Conservation (phyloP, 2,329 filamentous ascomycete genomes). For the Lasiodiplodia sp. region DNA sequence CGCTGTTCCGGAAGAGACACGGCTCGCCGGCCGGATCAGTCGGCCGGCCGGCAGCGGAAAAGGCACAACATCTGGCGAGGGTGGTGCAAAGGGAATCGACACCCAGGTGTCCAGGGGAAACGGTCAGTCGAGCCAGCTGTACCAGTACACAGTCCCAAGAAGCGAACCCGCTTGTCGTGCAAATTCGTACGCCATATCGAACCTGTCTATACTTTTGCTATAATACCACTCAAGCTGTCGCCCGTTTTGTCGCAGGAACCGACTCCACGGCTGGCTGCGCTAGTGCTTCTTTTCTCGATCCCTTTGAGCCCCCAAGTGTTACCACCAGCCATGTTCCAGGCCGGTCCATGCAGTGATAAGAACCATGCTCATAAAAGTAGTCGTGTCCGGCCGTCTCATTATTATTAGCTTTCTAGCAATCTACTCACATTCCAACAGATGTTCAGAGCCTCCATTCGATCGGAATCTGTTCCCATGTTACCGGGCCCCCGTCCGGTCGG, state of each 20-base stretch:
- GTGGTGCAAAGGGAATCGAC: background rate
- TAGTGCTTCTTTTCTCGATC: background rate
- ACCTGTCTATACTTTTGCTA: background rate
- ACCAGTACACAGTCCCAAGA: background rate
- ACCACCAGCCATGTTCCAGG: background rate
- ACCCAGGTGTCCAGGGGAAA: background rate
- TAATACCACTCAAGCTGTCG: constrained; percentile 8
- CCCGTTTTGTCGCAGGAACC: constrained; percentile 11
- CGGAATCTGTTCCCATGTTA: background rate
- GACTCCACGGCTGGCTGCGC: background rate
- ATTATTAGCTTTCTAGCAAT: background rate
- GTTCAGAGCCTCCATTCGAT: background rate
- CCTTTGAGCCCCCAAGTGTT: background rate
- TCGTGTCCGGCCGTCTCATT: constrained; percentile 3
- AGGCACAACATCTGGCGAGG: background rate
- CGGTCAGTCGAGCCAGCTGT: background rate
- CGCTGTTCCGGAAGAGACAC: background rate
- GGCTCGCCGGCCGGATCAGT: constrained; percentile 1
- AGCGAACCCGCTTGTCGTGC: background rate
- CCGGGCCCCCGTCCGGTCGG: background rate
- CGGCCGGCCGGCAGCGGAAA: background rate
- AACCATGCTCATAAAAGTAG: background rate
- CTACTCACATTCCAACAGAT: background rate
- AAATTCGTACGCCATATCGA: background rate
- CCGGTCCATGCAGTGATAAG: background rate